A percentile compares a stretch with the other conserved stretches of the same genome.
Conservation (phyloP, 2,329 filamentous ascomycete species). For the Thermoascus crustaceus region DNA sequence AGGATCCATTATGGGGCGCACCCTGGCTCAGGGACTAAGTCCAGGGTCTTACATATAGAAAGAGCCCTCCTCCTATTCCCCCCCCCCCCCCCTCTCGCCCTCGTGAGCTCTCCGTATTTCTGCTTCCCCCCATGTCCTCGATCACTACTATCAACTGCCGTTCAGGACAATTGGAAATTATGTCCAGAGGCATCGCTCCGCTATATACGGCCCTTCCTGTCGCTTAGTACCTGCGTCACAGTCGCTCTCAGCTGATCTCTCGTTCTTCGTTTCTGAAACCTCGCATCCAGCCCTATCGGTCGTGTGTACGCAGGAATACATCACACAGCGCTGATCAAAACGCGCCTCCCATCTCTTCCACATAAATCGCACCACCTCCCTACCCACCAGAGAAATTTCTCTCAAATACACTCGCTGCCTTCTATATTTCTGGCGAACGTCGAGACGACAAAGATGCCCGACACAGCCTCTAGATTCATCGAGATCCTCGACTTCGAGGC, state of each 20-base stretch:
- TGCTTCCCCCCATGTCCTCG: too few relatives aligned
- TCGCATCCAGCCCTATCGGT: not conserved
- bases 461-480: slow-evolving; percentile 35
- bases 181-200: too few relatives aligned
- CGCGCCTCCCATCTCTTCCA: not conserved
- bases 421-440: not conserved
- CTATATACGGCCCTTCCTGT: too few relatives aligned
- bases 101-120: too few relatives aligned
- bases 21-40: too few relatives aligned
- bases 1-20: too few relatives aligned
- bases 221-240: too few relatives aligned
- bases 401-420: not conserved
- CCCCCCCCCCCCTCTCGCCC: too few relatives aligned
- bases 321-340: not conserved
- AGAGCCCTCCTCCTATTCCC: too few relatives aligned
- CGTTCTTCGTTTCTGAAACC: not conserved
- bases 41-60: too few relatives aligned
- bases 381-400: not conserved
- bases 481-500: slow-evolving; percentile 35
- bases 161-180: too few relatives aligned
- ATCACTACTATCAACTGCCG: too few relatives aligned
- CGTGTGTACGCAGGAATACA: not conserved
- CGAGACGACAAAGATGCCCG: slow-evolving; percentile 16
- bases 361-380: not conserved
- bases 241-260: not conserved